phyloP scores from a whole-genome alignment of 23 red algal genomes.

The Agarophyton chilense region DNA sequence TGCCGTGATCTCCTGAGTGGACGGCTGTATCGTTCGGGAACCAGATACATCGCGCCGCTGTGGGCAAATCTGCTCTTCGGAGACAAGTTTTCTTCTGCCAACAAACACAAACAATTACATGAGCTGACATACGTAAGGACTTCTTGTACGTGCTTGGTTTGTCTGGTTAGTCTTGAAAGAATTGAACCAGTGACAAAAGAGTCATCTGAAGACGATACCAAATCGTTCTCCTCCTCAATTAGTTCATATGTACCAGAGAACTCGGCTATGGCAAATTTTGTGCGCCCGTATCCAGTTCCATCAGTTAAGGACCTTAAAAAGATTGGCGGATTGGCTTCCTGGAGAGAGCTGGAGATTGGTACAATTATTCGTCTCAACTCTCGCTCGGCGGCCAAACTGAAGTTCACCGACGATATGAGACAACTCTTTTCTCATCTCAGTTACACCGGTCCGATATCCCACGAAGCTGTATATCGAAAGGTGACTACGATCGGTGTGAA shows the following conservation, averaged over 20 bases:
- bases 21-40: conserved; percentile 51
- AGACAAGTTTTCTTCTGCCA: conserved; percentile 20
- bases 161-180: conserved; percentile 34
- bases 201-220: conserved; percentile 27
- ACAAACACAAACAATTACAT: conserved; percentile 44
- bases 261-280: conserved; percentile 74
- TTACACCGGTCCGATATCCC: conserved; percentile 53
- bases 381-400: conserved; percentile 39
- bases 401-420: conserved; percentile 66
- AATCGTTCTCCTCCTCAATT: conserved; percentile 16
- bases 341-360: conserved; percentile 63
- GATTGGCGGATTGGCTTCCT: conserved; percentile 46
- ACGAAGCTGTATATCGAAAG: conserved; percentile 67
- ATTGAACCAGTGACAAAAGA: background rate
- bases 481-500: conserved; percentile 72
- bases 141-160: conserved; percentile 51
- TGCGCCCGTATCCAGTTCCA: conserved; percentile 36
- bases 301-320: conserved; percentile 13
- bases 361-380: conserved; percentile 58
- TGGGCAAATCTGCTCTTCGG: conserved; percentile 64
- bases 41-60: conserved; percentile 21
- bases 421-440: conserved; percentile 59
- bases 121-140: conserved; percentile 65
- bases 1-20: conserved; percentile 46
- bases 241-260: conserved; percentile 42